Evolutionary conservation across 768 basidiomycete genomes (phyloP).

Genomic region (Mycena rosella): DNA sequence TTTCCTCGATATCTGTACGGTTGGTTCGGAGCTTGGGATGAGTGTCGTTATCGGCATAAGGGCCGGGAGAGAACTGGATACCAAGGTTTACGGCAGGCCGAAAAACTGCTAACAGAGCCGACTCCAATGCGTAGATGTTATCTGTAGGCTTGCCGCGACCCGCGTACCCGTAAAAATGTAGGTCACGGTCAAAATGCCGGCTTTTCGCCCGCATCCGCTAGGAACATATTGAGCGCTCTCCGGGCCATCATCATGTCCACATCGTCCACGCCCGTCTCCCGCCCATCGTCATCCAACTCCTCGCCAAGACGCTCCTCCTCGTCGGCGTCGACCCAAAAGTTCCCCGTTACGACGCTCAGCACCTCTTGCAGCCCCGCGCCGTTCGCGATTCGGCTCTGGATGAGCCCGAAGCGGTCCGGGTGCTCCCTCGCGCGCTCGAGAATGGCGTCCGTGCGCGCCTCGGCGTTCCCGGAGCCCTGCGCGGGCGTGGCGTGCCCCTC

Average conservation of each 20-base stretch:
- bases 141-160: too few species aligned
- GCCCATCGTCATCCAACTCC: conserved; percentile 1
- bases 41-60: too few species aligned
- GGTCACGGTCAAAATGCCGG: conserved; percentile 21
- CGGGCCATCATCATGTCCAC: conserved; percentile 36
- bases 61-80: too few species aligned
- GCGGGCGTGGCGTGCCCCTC: conserved; percentile 31
- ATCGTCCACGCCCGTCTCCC: conserved; percentile 22
- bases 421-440: conserved; percentile 51
- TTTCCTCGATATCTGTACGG: too few species aligned
- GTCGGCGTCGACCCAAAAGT: conserved; percentile 43
- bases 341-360: conserved; percentile 47
- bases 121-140: too few species aligned
- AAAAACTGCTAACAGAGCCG: too few species aligned
- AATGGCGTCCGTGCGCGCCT: conserved; percentile 52
- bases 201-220: conserved; percentile 26
- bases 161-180: neutral
- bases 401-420: conserved; percentile 47
- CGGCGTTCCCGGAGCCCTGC: conserved; percentile 42
- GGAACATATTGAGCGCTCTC: conserved; percentile 31
- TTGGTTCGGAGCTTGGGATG: too few species aligned
- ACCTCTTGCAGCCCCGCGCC: conserved; percentile 46
- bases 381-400: conserved; percentile 50
- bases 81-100: too few species aligned
- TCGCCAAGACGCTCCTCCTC: conserved; percentile 3